These are phyloP conservation scores for Agaricus bisporus DNA, from an alignment of 768 basidiomycete species.

Conservation along the genomic window DNA sequence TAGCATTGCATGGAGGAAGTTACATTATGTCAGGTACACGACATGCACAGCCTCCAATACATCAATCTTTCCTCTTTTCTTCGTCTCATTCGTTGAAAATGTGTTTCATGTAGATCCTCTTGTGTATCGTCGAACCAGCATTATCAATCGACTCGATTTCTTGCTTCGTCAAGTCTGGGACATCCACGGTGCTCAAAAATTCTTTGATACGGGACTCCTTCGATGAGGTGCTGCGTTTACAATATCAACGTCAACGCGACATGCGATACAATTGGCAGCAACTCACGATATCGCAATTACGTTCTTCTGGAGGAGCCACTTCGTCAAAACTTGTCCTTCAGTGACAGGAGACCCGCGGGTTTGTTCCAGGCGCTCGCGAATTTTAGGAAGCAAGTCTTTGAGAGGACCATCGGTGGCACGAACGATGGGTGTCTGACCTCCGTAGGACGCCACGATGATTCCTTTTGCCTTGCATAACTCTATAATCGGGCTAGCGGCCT, in stretches of 20 bases:
- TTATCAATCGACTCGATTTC: slow-evolving; percentile 59
- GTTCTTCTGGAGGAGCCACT: slow-evolving; percentile 62
- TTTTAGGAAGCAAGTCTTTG: slow-evolving; percentile 43
- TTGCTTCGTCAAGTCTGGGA: slow-evolving; percentile 49
- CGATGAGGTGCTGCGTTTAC: slow-evolving; percentile 35
- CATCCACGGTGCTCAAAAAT: slow-evolving; percentile 29
- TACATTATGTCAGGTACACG: no score
- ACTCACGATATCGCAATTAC: slow-evolving; percentile 61
- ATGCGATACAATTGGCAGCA: neutral
- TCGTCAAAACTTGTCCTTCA: slow-evolving; percentile 57
- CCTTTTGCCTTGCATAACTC: slow-evolving; percentile 48
- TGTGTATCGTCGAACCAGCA: slow-evolving; percentile 43
- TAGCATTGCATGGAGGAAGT: no score
- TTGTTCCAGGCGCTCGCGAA: slow-evolving; percentile 45
- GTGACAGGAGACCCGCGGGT: slow-evolving; percentile 36
- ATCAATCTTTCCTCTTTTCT: slow-evolving; percentile 1
- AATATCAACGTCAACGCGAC: neutral
- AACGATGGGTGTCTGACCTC: slow-evolving; percentile 43
- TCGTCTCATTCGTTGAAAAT: slow-evolving; percentile 24
- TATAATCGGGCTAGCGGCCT: slow-evolving; percentile 48
- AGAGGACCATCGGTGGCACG: slow-evolving; percentile 50
- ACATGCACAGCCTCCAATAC: neutral
- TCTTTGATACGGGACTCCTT: slow-evolving; percentile 42
- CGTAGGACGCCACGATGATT: slow-evolving; percentile 64
- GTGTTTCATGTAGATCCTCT: slow-evolving; percentile 34